Conservation (phyloP, 2,329 filamentous ascomycete species). For the Colletotrichum tanaceti region DNA sequence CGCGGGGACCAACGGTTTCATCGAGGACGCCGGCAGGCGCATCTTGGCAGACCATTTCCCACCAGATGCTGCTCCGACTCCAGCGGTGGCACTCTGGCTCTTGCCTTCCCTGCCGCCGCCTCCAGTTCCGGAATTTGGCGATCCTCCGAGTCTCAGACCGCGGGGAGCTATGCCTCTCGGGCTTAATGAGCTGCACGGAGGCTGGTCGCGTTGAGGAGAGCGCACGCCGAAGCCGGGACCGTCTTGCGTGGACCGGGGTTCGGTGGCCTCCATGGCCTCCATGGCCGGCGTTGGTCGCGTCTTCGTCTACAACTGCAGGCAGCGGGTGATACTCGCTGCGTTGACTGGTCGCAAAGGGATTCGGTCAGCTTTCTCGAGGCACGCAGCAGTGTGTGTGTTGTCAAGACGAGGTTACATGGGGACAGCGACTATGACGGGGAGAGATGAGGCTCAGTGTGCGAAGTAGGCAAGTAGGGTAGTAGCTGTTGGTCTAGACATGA, state of each 20-base stretch:
- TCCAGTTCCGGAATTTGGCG: constrained; percentile 42
- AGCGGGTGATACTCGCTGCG: constrained; percentile 42
- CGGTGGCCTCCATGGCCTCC: constrained; percentile 47
- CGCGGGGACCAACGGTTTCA: constrained; percentile 58
- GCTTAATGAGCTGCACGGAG: constrained; percentile 31
- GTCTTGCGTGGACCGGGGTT: constrained; percentile 36
- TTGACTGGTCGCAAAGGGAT: constrained; percentile 37
- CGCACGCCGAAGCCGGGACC: constrained; percentile 33
- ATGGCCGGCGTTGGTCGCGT: constrained; percentile 39
- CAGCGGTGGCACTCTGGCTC: constrained; percentile 18
- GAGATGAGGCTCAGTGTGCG: constrained; percentile 6
- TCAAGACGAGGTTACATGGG: not conserved
- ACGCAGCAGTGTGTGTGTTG: constrained; percentile 7
- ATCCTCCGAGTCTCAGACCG: constrained; percentile 39
- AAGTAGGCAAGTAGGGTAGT: constrained; percentile 24
- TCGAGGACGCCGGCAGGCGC: constrained; percentile 44
- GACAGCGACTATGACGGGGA: not conserved
- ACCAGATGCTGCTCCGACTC: constrained; percentile 5
- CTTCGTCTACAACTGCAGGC: constrained; percentile 29
- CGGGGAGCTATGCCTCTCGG: constrained; percentile 28
- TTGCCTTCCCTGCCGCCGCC: constrained; percentile 38
- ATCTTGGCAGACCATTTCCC: constrained; percentile 45
- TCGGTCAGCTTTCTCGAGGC: constrained; percentile 28
- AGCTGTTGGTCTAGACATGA: not conserved
- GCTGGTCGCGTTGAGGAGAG: constrained; percentile 30